Conservation (phyloP, 192 early-diverging fungal species). For the Gryganskiella cystojenkinii region DNA sequence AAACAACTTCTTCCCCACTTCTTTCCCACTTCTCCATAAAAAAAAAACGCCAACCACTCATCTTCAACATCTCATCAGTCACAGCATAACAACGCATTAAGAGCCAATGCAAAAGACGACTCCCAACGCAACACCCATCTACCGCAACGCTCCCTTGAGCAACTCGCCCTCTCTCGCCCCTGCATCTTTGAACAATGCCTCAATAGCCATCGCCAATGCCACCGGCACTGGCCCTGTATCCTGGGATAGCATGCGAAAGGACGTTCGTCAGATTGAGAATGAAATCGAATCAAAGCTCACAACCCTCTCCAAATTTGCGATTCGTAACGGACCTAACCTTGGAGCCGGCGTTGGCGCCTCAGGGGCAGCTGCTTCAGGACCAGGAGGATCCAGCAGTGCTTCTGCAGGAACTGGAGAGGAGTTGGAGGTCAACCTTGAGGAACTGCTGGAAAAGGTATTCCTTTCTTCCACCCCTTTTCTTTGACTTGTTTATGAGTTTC, state of each 20-base stretch:
- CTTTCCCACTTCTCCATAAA: neutral
- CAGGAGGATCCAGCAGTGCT: constrained; percentile 8
- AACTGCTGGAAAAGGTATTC: constrained; percentile 70
- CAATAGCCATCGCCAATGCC: constrained; percentile 37
- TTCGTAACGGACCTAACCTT: constrained; percentile 20
- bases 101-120: constrained; percentile 37
- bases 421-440: constrained; percentile 67
- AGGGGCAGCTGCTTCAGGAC: constrained; percentile 1
- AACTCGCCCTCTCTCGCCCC: constrained; percentile 26
- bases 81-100: neutral
- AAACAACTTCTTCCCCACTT: neutral
- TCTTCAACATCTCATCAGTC: neutral
- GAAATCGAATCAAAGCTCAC: constrained; percentile 77
- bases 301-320: constrained; percentile 60
- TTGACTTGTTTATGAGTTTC: neutral
- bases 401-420: constrained; percentile 37
- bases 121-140: constrained; percentile 42
- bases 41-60: neutral
- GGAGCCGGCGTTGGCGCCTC: constrained; percentile 21
- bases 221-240: constrained; percentile 28
- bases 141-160: constrained; percentile 38
- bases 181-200: constrained; percentile 26
- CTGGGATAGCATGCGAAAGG: constrained; percentile 78
- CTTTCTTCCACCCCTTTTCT: neutral
- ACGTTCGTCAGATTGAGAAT: constrained; percentile 76